A percentile compares a stretch with the other conserved stretches of the same genome.
phyloP scores from a whole-genome alignment of 192 early-diverging fungal genomes.

The Coemansia sp. region DNA sequence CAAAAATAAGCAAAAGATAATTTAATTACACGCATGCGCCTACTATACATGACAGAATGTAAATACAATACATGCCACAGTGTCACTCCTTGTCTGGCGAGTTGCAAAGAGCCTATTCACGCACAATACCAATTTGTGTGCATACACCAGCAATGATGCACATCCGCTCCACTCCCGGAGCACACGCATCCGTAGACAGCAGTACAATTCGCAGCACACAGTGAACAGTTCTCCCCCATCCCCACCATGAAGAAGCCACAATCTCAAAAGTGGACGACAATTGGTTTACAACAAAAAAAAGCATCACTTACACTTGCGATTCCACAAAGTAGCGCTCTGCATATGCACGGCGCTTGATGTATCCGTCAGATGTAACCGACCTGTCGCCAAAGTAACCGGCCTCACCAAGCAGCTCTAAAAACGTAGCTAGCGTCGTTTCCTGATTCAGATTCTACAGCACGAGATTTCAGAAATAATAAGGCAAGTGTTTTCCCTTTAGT shows the following conservation, averaged over 20 bases:
- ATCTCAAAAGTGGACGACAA: background rate
- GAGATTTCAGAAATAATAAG: conserved; percentile 4
- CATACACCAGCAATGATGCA: background rate
- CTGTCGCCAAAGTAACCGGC: conserved; percentile 15
- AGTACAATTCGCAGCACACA: background rate
- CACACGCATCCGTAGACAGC: background rate
- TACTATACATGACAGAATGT: background rate
- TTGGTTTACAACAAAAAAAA: background rate
- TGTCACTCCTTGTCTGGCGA: background rate
- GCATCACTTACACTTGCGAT: conserved; percentile 21
- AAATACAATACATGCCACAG: conserved; percentile 9
- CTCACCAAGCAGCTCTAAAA: conserved; percentile 18
- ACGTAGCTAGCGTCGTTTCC: background rate
- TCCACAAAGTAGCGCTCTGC: conserved; percentile 20
- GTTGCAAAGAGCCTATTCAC: background rate
- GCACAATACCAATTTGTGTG: background rate
- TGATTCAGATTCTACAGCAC: conserved; percentile 6
- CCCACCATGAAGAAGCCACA: background rate
- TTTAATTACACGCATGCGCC: background rate
- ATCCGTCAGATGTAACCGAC: conserved; percentile 10
- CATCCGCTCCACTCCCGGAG: background rate
- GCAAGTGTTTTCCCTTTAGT: background rate
- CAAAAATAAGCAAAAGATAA: conserved; percentile 8
- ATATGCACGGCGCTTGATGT: conserved; percentile 8
- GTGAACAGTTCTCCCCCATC: background rate